phyloP scores from a whole-genome alignment of 31 red algal species.

The Asparagopsis taxiformis region DNA sequence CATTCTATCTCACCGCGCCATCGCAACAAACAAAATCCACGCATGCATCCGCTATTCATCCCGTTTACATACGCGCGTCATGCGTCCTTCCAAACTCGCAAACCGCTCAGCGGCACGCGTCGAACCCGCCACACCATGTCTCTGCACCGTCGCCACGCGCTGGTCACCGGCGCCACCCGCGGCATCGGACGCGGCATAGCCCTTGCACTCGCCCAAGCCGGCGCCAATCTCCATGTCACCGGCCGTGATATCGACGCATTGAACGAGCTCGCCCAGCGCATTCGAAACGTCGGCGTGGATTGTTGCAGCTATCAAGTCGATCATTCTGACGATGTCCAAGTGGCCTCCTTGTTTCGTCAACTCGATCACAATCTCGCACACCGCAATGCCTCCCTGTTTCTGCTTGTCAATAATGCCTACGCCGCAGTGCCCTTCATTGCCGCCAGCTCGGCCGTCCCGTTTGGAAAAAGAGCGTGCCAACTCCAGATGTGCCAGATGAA shows the following conservation, averaged over 20 bases:
- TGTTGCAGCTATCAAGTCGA: conserved; percentile 6
- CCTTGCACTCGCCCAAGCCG: conserved; percentile 11
- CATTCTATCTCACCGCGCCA: no score
- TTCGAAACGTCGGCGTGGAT: conserved; percentile 5
- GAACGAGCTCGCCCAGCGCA: background rate
- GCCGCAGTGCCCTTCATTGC: conserved; percentile 1
- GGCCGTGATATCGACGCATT: background rate
- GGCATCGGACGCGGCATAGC: conserved; percentile 41
- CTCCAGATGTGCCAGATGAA: background rate
- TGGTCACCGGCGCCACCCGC: conserved; percentile 34
- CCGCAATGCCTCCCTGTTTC: background rate
- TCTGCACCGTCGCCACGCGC: conserved; percentile 6
- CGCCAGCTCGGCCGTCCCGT: background rate
- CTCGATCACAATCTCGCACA: background rate
- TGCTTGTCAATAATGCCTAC: conserved; percentile 35
- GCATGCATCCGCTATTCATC: no score
- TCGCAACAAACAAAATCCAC: no score
- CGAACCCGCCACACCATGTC: background rate
- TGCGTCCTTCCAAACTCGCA: no score
- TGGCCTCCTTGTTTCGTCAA: background rate
- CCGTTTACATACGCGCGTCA: no score
- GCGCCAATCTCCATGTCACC: conserved; percentile 27
- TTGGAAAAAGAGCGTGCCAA: conserved; percentile 26
- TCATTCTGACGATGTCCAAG: conserved; percentile 12
- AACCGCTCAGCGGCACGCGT: no score